Base-by-base conservation (phyloP, 306 rosid species). In the Betula pendula region DNA sequence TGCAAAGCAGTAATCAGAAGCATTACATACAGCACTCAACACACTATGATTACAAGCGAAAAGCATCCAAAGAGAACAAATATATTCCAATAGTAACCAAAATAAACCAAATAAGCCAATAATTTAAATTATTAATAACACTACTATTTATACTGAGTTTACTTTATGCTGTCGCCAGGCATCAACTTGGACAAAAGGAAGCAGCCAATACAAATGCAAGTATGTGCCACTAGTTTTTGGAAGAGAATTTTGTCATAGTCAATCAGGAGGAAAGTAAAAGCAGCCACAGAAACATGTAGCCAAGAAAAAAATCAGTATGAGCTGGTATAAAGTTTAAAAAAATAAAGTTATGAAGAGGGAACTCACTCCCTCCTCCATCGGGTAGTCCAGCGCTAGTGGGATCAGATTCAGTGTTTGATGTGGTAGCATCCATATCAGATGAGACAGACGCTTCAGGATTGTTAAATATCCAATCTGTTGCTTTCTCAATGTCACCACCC, bases 331-430 rank as follows among this genome's bases (percentile, higher is more conserved):
- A 8, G 20, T 63, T 17, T 16, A 77, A 38, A 62, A 11, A n/a
- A 72, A 44, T 50, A n/a, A 29, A 74, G 49, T 16, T 27, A 24
- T 44, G 38, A 69, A 52, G 38, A 67, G 50, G 85, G 76, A 81
- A 87, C 98, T 90, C 71, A 96, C 99, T 92, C 70, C 96, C 99
- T 82, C 97, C 97, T 77, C 99, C 98, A 68, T 96, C 97, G 3
- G 96, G 97, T 38, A 91, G 84, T 52, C 75, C 86, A 16, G 82
- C 79, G 42, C 82, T 93, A 35, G 63, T 70, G 14, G 81, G 42
- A 73, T 43, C 58, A 51, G 97, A 79, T 19, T 75, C 27, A 24
- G 80, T 0, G 72, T 79, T 83, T 58, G 97, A 91, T 59, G 96
- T 15, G 40, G 98, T 72, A 59, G 90, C 90, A 69, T 92, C 94